These are phyloP conservation scores for Beauveria medogensis DNA, from an alignment of 2,329 filamentous ascomycete species.

Conservation along the genomic window DNA sequence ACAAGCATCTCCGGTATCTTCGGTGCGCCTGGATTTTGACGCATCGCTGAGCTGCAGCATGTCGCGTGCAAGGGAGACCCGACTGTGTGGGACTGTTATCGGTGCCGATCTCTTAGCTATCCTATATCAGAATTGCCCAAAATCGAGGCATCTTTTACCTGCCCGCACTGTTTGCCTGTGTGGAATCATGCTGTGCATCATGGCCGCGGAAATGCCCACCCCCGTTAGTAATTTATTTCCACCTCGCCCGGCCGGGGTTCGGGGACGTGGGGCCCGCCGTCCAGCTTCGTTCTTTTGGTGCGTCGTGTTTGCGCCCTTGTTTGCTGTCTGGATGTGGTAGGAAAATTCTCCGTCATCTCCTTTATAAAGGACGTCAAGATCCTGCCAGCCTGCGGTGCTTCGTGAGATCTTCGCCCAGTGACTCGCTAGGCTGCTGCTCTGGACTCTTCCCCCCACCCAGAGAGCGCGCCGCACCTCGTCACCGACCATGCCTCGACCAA, in stretches of 20 bases:
- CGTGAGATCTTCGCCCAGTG: background rate
- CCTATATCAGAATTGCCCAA: too few relatives aligned
- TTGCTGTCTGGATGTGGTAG: background rate
- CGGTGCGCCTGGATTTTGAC: too few relatives aligned
- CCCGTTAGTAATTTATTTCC: background rate
- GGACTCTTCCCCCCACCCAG: background rate
- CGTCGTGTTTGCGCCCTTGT: background rate
- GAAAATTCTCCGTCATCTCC: background rate
- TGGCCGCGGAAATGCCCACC: background rate
- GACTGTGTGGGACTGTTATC: too few relatives aligned
- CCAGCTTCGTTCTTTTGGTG: background rate
- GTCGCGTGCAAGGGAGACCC: too few relatives aligned
- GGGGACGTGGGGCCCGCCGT: conserved; percentile 4
- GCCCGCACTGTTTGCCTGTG: too few relatives aligned
- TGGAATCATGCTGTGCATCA: background rate
- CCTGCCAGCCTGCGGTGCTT: background rate
- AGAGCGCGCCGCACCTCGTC: background rate
- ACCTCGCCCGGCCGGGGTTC: background rate
- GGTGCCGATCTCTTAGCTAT: too few relatives aligned
- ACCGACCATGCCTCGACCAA: conserved; percentile 1
- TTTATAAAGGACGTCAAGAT: background rate
- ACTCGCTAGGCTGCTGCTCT: background rate
- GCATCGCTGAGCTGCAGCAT: too few relatives aligned
- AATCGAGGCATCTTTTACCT: too few relatives aligned
- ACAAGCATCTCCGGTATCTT: too few relatives aligned